phyloP scores from a whole-genome alignment of 768 basidiomycete species.

The Cystobasidiopsis lactophilus region DNA sequence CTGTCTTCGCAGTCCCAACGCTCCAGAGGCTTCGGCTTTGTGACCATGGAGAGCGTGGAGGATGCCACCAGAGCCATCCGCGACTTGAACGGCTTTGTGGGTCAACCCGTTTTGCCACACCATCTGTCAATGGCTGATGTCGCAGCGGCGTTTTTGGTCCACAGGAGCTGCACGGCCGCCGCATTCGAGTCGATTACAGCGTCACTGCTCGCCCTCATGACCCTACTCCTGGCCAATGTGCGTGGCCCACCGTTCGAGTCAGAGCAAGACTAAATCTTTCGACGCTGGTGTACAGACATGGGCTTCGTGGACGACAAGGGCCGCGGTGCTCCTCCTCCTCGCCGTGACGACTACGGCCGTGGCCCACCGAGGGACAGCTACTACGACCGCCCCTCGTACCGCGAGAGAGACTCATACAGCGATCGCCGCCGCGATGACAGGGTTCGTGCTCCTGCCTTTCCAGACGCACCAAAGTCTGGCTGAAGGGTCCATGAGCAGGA shows the following conservation, averaged over 20 bases:
- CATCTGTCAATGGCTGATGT: background rate
- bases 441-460: slow-evolving; percentile 6
- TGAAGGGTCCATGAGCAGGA: slow-evolving; percentile 28
- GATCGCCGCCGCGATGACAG: slow-evolving; percentile 7
- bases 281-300: background rate
- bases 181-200: slow-evolving; percentile 90
- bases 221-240: slow-evolving; percentile 93
- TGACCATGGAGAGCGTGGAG: slow-evolving; percentile 71
- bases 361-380: slow-evolving; percentile 28
- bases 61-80: slow-evolving; percentile 73
- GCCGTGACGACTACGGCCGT: slow-evolving; percentile 18
- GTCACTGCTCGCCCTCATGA: slow-evolving; percentile 83
- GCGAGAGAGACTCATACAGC: background rate
- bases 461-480: slow-evolving; percentile 13
- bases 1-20: slow-evolving; percentile 43
- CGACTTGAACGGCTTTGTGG: slow-evolving; percentile 73
- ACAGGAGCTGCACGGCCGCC: slow-evolving; percentile 80
- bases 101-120: slow-evolving; percentile 18
- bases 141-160: too few species aligned
- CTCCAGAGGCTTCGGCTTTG: slow-evolving; percentile 94
- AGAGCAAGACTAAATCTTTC: slow-evolving; percentile 17
- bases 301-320: slow-evolving; percentile 4
- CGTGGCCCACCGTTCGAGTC: slow-evolving; percentile 40
- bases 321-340: slow-evolving; percentile 1
- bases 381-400: slow-evolving; percentile 30